Evolutionary conservation across 1,139 yeast species (phyloP), one percentile per base, ranked within the genome.

Genomic region (Starmera stellimalicola): DNA sequence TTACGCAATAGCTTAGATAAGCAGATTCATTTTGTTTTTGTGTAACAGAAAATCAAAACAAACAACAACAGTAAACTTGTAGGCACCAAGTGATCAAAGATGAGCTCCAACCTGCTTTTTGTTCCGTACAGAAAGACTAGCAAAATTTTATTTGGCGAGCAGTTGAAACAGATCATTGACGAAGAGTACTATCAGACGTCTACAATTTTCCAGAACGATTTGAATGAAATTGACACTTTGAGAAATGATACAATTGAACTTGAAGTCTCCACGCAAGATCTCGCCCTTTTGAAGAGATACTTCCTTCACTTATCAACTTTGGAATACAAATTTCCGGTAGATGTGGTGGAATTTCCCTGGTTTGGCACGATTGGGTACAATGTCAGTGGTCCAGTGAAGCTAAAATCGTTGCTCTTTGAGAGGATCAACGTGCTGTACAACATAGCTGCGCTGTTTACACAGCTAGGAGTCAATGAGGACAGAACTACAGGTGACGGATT

Each of bases 181-280:
- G 52, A 58, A 18, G 80, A 78, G 37, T 81, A 72, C 45, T 77
- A 72, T 51, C 94, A 83, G 53, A 63, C 82, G 3, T 67, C 84
- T 1, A 60, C 73, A 3, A 61, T 63, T 7, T 81, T 79, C 47
- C 63, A 65, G 16, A 47, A 54, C 3, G 93, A 81, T 49, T 55
- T 81, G 20, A 50, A 51, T 3, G 55, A 56, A 24, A 54, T 79
- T 9, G 60, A 61, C 31, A 44, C 44, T 1, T 46, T 68, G 18
- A 55, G 79, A 33, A 52, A 54, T 16, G 47, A 47, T 32, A 52
- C 57, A 6, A 42, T 55, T 14, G 53, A 55, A n/a, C 45, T 59
- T 1, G 52, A 48, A 5, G 42, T 47, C 5, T 44, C 60, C 0
- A 31, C 45, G 2, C 47, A 51, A 8, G 58, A 53, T 18, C 37